phyloP scores from a whole-genome alignment of 2,329 filamentous ascomycete genomes.

The Curvularia verruculosa region DNA sequence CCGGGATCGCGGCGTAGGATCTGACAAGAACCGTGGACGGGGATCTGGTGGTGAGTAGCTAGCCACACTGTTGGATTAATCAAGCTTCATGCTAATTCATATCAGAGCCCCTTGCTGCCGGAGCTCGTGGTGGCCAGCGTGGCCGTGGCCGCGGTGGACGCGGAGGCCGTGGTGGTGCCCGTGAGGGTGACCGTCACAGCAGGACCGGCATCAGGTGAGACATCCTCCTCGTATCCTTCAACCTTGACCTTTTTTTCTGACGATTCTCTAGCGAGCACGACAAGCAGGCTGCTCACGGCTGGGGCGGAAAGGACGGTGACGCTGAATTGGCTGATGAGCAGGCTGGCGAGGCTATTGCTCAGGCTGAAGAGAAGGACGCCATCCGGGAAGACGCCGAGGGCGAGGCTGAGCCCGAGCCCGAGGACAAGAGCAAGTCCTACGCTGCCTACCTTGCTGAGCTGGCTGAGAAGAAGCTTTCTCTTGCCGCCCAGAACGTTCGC shows the following conservation, averaged over 20 bases:
- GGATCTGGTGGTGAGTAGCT: slow-evolving; percentile 44
- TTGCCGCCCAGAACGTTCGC: slow-evolving; percentile 74
- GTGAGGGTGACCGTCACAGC: slow-evolving; percentile 67
- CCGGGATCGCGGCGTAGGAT: slow-evolving; percentile 84
- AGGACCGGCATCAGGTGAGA: slow-evolving; percentile 65
- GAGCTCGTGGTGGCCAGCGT: slow-evolving; percentile 39
- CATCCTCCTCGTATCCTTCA: neutral
- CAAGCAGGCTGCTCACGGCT: slow-evolving; percentile 87
- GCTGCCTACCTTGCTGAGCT: slow-evolving; percentile 82
- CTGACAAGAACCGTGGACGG: slow-evolving; percentile 81
- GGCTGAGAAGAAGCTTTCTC: slow-evolving; percentile 76
- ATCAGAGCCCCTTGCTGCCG: slow-evolving; percentile 28
- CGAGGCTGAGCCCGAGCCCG: slow-evolving; percentile 61
- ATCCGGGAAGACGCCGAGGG: slow-evolving; percentile 46
- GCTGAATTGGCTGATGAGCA: slow-evolving; percentile 91
- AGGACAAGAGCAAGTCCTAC: slow-evolving; percentile 91
- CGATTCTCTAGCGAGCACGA: slow-evolving; percentile 68
- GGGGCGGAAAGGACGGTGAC: slow-evolving; percentile 82
- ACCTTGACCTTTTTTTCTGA: slow-evolving; percentile 28
- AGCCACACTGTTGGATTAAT: neutral
- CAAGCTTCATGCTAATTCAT: slow-evolving; percentile 14
- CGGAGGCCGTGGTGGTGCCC: slow-evolving; percentile 52
- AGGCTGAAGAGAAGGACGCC: slow-evolving; percentile 77
- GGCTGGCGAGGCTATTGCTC: slow-evolving; percentile 86
- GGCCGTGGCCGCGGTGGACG: slow-evolving; percentile 58